phyloP scores from a whole-genome alignment of 106 monocot species.

The Ottelia alismoides region DNA sequence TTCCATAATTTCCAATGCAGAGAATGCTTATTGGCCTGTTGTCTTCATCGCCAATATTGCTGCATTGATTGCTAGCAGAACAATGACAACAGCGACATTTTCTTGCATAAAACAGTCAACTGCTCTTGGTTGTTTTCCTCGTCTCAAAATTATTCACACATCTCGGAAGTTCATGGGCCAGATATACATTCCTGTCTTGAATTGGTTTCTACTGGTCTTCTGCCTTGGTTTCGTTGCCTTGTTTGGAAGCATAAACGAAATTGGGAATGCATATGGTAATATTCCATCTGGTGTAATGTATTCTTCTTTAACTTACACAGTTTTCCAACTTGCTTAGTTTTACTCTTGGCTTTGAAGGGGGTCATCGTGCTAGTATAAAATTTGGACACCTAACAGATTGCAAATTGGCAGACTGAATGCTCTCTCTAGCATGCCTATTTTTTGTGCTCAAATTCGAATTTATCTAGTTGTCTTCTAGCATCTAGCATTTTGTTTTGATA shows the following conservation, averaged over 20 bases:
- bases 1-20: too few relatives aligned
- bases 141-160: conserved; percentile 79
- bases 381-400: too few relatives aligned
- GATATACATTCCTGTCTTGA: conserved; percentile 79
- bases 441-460: too few relatives aligned
- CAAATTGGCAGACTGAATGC: too few relatives aligned
- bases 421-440: too few relatives aligned
- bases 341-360: too few relatives aligned
- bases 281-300: too few relatives aligned
- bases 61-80: conserved; percentile 79
- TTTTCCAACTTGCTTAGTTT: too few relatives aligned
- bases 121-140: conserved; percentile 91
- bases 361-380: too few relatives aligned
- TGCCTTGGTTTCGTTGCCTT: conserved; percentile 48
- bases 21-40: conserved; percentile 67
- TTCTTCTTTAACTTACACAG: too few relatives aligned
- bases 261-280: conserved; percentile 96
- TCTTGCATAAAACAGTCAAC: conserved; percentile 86
- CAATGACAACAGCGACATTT: conserved; percentile 84
- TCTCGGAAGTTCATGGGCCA: conserved; percentile 91
- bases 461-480: too few relatives aligned
- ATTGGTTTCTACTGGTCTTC: conserved; percentile 69
- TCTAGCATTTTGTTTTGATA: too few relatives aligned
- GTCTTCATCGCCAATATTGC: conserved; percentile 68
- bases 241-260: conserved; percentile 59